These are phyloP conservation scores for Colletotrichum sp. DNA, from an alignment of 2,329 filamentous ascomycete genomes.

Conservation along the genomic window DNA sequence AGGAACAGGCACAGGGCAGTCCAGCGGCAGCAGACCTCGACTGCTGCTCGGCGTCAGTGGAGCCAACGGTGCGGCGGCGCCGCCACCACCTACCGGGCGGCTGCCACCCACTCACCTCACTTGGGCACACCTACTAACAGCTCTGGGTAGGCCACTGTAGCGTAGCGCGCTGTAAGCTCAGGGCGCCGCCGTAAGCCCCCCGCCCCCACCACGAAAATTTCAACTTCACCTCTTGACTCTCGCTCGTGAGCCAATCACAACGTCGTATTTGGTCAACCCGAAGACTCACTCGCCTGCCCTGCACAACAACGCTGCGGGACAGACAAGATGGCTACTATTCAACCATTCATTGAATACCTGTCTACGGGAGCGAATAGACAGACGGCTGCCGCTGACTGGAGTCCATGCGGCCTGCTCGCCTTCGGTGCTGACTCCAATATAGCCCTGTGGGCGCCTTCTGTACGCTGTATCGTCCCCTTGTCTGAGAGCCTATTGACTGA, in stretches of 20 bases:
- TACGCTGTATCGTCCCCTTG: not conserved
- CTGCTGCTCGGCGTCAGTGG: not conserved
- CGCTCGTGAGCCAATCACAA: constrained; percentile 39
- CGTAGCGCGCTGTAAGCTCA: constrained; percentile 14
- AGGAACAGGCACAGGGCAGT: not conserved
- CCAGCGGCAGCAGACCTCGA: not conserved
- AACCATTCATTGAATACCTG: constrained; percentile 56
- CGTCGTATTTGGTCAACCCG: constrained; percentile 35
- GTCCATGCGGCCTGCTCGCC: constrained; percentile 73
- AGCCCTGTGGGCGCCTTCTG: constrained; percentile 79
- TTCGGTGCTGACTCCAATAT: constrained; percentile 91
- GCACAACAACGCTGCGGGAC: not conserved
- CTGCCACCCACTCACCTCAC: not conserved
- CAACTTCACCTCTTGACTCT: constrained; percentile 19
- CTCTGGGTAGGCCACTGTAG: not conserved
- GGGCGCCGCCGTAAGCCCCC: not conserved
- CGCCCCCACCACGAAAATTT: constrained; percentile 20
- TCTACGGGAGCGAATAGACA: constrained; percentile 90
- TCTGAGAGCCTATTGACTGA: not conserved
- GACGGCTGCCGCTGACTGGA: constrained; percentile 90
- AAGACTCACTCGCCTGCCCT: constrained; percentile 30
- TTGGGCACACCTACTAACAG: not conserved
- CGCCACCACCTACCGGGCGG: not conserved
- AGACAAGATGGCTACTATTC: constrained; percentile 25
- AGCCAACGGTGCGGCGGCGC: constrained; percentile 10